Evolutionary conservation across 2,329 filamentous ascomycete genomes (phyloP).

Genomic region (Microcyclosporella mali): DNA sequence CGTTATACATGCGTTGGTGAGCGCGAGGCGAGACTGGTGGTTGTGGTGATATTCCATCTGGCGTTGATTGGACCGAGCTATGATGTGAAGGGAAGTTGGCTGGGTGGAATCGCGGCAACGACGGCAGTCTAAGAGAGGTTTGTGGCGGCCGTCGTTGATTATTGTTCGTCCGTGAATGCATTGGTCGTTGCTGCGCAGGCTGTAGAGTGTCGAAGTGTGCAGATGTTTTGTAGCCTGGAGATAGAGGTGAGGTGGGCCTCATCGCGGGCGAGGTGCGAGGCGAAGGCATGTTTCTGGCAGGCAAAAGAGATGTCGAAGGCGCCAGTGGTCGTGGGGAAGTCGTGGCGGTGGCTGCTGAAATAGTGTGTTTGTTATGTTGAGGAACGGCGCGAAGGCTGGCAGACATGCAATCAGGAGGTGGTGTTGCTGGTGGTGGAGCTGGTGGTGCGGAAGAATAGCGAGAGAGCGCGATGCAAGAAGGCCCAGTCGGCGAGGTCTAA

Average conservation of each 20-base stretch:
- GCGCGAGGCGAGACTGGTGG: conserved; percentile 40
- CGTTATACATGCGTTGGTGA: conserved; percentile 40
- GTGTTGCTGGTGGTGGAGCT: neutral
- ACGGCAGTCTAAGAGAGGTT: conserved; percentile 41
- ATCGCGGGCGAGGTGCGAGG: conserved; percentile 29
- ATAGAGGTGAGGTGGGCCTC: conserved; percentile 30
- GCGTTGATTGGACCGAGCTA: conserved; percentile 35
- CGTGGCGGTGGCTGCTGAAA: neutral
- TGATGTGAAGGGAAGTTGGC: conserved; percentile 42
- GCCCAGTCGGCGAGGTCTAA: neutral
- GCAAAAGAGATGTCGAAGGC: conserved; percentile 1
- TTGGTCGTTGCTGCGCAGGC: conserved; percentile 26
- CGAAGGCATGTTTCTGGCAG: conserved; percentile 28
- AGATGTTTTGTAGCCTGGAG: conserved; percentile 25
- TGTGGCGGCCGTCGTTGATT: conserved; percentile 31
- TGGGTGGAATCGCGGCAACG: conserved; percentile 48
- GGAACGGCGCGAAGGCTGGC: neutral
- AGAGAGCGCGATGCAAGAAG: neutral
- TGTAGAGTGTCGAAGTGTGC: conserved; percentile 29
- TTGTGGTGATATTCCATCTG: conserved; percentile 35
- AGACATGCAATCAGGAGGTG: conserved; percentile 3
- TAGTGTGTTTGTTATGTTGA: neutral
- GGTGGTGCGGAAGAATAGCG: neutral
- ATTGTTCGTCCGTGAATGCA: conserved; percentile 25
- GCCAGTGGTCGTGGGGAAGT: neutral